phyloP scores from a whole-genome alignment of 1,284 basidiomycete genomes.

The Fereydounia khargensis region DNA sequence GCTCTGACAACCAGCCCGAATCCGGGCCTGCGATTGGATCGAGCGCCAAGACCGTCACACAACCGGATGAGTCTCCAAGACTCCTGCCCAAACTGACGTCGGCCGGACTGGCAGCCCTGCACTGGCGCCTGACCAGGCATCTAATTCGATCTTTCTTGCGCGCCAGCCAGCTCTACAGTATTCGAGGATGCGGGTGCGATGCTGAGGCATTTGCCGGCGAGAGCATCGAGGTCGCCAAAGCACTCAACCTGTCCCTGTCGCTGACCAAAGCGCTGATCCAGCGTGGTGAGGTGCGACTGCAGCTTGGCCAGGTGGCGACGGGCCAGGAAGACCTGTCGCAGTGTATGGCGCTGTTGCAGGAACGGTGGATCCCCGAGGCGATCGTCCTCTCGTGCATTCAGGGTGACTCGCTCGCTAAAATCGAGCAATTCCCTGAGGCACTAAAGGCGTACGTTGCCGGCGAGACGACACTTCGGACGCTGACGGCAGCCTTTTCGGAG shows the following conservation, averaged over 20 bases:
- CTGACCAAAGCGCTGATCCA: conserved; percentile 28
- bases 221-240: conserved; percentile 34
- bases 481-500: conserved; percentile 19
- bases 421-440: conserved; percentile 28
- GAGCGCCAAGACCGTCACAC: too few relatives aligned
- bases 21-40: too few relatives aligned
- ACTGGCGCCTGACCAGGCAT: conserved; percentile 22
- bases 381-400: conserved; percentile 23
- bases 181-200: conserved; percentile 43
- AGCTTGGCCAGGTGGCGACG: conserved; percentile 19
- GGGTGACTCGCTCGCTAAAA: conserved; percentile 33
- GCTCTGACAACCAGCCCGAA: background rate
- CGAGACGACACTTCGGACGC: conserved; percentile 23
- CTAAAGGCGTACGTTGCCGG: conserved; percentile 21
- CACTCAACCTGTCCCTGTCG: conserved; percentile 19
- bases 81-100: conserved; percentile 2
- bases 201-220: conserved; percentile 46
- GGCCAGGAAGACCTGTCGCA: conserved; percentile 34
- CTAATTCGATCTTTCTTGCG: conserved; percentile 18
- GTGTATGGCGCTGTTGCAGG: conserved; percentile 25
- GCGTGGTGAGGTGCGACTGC: conserved; percentile 31
- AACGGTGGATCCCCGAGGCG: conserved; percentile 30
- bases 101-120: conserved; percentile 1
- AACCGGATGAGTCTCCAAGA: too few relatives aligned
- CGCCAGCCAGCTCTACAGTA: conserved; percentile 31